Conservation (phyloP, 2,329 filamentous ascomycete genomes). For the Sclerotiophoma versabilis region DNA sequence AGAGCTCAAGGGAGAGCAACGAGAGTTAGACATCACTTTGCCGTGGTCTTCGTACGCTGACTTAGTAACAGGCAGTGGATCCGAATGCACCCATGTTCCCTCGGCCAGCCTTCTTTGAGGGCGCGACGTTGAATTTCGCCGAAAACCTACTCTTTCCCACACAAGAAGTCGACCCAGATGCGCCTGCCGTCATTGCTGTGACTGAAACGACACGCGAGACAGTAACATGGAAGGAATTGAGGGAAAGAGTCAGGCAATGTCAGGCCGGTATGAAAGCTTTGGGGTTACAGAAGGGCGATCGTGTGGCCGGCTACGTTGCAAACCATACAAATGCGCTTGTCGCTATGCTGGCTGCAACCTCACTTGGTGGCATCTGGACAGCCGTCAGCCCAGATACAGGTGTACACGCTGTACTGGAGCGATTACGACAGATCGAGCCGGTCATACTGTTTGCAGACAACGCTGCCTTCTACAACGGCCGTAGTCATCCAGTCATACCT, state of each 20-base stretch:
- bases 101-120: slow-evolving; percentile 83
- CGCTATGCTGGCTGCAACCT: slow-evolving; percentile 83
- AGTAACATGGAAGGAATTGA: slow-evolving; percentile 79
- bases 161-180: slow-evolving; percentile 63
- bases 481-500: slow-evolving; percentile 77
- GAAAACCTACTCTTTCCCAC: slow-evolving; percentile 89
- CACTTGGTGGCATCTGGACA: slow-evolving; percentile 90
- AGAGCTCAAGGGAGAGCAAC: slow-evolving; percentile 69
- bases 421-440: slow-evolving; percentile 84
- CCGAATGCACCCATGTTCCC: slow-evolving; percentile 78
- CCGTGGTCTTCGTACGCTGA: slow-evolving; percentile 17
- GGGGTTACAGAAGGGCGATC: slow-evolving; percentile 68
- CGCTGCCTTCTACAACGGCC: slow-evolving; percentile 88
- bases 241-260: slow-evolving; percentile 78
- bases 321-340: slow-evolving; percentile 89
- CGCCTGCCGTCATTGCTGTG: slow-evolving; percentile 76
- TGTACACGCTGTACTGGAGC: slow-evolving; percentile 87
- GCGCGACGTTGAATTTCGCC: slow-evolving; percentile 85
- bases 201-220: slow-evolving; percentile 75
- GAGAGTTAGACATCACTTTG: slow-evolving; percentile 58
- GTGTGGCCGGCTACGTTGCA: slow-evolving; percentile 78
- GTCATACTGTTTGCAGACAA: slow-evolving; percentile 86
- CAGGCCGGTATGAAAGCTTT: slow-evolving; percentile 72
- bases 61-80: slow-evolving; percentile 68
- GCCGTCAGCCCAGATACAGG: slow-evolving; percentile 92